These are phyloP conservation scores for Globisporangium lucens DNA, from an alignment of 352 stramenopile species.

Conservation along the genomic window DNA sequence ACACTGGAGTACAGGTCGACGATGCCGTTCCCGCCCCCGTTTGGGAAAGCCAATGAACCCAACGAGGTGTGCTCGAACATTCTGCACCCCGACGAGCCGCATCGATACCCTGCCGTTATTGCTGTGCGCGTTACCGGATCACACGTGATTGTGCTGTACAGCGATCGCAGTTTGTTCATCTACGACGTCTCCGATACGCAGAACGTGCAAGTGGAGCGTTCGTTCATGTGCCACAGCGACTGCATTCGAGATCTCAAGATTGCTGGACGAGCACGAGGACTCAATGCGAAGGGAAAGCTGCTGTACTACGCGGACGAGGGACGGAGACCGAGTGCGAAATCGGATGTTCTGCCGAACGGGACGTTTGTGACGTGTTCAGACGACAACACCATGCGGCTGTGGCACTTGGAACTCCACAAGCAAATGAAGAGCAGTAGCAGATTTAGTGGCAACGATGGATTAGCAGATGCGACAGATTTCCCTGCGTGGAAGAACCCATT, in stretches of 20 bases:
- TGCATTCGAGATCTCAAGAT: slow-evolving; percentile 65
- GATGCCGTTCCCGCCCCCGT: slow-evolving; percentile 71
- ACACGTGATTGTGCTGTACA: slow-evolving; percentile 68
- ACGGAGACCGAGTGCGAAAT: slow-evolving; percentile 3
- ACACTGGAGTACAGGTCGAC: slow-evolving; percentile 74
- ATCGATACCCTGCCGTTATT: slow-evolving; percentile 55
- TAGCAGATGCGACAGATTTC: slow-evolving; percentile 12
- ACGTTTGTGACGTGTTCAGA: slow-evolving; percentile 82
- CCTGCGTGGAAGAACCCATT: slow-evolving; percentile 62
- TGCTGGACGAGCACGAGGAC: slow-evolving; percentile 39
- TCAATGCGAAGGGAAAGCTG: slow-evolving; percentile 58
- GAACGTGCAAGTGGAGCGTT: slow-evolving; percentile 47
- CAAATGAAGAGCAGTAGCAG: slow-evolving; percentile 26
- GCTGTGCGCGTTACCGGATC: slow-evolving; percentile 60
- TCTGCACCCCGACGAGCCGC: slow-evolving; percentile 48
- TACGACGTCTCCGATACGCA: slow-evolving; percentile 60
- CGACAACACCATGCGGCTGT: slow-evolving; percentile 86
- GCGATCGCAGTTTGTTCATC: slow-evolving; percentile 79
- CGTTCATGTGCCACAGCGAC: slow-evolving; percentile 81
- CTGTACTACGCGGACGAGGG: slow-evolving; percentile 36
- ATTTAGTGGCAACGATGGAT: slow-evolving; percentile 18
- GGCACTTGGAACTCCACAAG: slow-evolving; percentile 79
- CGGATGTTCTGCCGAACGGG: slow-evolving; percentile 46
- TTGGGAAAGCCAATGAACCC: slow-evolving; percentile 40
- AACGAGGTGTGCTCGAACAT: slow-evolving; percentile 15